A percentile compares a stretch with the other conserved stretches of the same genome.
These are phyloP conservation scores for Cyclotella sp. DNA, from an alignment of 108 stramenopile species.

Conservation along the genomic window DNA sequence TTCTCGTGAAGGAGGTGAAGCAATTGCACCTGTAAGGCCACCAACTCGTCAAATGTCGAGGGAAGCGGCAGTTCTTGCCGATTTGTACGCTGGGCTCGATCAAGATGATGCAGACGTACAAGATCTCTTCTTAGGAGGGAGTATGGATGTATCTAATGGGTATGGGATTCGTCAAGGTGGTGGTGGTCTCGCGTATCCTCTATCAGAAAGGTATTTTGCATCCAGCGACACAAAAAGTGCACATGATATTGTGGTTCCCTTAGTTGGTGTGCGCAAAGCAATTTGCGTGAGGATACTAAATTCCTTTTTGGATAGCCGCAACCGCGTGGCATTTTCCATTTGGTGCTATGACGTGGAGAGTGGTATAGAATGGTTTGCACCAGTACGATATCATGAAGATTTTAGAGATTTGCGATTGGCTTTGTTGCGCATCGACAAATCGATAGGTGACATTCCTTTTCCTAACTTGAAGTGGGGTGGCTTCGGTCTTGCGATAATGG, in stretches of 20 bases:
- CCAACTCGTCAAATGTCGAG: slow-evolving; percentile 22
- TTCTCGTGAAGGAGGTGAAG: slow-evolving; percentile 18
- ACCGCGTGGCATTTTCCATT: slow-evolving; percentile 78
- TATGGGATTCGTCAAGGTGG: slow-evolving; percentile 1
- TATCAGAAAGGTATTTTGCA: slow-evolving; percentile 7
- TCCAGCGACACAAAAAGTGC: slow-evolving; percentile 11
- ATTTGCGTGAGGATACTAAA: slow-evolving; percentile 81
- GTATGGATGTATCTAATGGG: slow-evolving; percentile 10
- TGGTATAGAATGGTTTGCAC: slow-evolving; percentile 87
- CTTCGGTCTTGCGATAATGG: slow-evolving; percentile 36
- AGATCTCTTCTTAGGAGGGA: slow-evolving; percentile 43
- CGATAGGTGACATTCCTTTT: slow-evolving; percentile 65
- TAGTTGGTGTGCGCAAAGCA: slow-evolving; percentile 79
- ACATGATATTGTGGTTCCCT: slow-evolving; percentile 62
- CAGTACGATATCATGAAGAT: slow-evolving; percentile 78
- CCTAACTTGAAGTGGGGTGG: slow-evolving; percentile 50
- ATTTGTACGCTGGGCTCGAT: slow-evolving; percentile 54
- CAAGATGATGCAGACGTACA: slow-evolving; percentile 49
- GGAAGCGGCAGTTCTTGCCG: slow-evolving; percentile 50
- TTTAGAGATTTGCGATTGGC: slow-evolving; percentile 76
- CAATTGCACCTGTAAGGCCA: slow-evolving; percentile 12
- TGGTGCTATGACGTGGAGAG: slow-evolving; percentile 86
- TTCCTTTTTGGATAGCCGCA: slow-evolving; percentile 64
- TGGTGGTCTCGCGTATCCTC: slow-evolving; percentile 34
- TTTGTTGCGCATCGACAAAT: slow-evolving; percentile 44